Conservation (phyloP, 352 stramenopile species). For the Blastocystis sp. region DNA sequence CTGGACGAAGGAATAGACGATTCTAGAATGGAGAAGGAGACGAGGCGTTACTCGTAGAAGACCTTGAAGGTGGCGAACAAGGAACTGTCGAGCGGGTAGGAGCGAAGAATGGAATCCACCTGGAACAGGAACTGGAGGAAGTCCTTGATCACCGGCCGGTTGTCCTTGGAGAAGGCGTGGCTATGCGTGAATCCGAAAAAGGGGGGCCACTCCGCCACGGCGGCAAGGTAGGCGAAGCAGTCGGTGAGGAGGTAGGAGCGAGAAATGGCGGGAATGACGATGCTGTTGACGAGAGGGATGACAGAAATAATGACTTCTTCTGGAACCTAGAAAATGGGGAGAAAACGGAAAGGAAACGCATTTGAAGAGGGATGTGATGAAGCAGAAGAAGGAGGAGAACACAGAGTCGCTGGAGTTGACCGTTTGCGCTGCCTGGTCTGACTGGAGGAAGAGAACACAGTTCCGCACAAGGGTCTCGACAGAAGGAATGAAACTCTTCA, state of each 20-base stretch:
- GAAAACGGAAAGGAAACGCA: background rate
- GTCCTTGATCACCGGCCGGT: conserved; percentile 22
- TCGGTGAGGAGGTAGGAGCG: background rate
- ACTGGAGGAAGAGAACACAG: background rate
- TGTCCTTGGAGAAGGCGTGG: conserved; percentile 34
- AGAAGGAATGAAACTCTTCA: conserved; percentile 33
- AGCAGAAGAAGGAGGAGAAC: conserved; percentile 24
- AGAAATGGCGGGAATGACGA: conserved; percentile 22
- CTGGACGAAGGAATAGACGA: conserved; percentile 18
- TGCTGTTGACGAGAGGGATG: conserved; percentile 22
- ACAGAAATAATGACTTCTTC: conserved; percentile 18
- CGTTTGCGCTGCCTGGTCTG: background rate
- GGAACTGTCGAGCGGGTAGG: background rate
- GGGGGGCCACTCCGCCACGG: background rate
- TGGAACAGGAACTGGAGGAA: conserved; percentile 19
- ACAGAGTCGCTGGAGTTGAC: background rate
- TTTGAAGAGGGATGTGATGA: background rate
- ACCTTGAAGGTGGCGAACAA: background rate
- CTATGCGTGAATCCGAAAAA: background rate
- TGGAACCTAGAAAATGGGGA: background rate
- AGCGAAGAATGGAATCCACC: background rate
- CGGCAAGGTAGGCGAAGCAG: conserved; percentile 16
- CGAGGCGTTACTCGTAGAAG: background rate
- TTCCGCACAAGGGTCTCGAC: background rate
- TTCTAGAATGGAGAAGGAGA: background rate